Conservation (phyloP, 1,284 basidiomycete species). For the Termitomyces sp. region DNA sequence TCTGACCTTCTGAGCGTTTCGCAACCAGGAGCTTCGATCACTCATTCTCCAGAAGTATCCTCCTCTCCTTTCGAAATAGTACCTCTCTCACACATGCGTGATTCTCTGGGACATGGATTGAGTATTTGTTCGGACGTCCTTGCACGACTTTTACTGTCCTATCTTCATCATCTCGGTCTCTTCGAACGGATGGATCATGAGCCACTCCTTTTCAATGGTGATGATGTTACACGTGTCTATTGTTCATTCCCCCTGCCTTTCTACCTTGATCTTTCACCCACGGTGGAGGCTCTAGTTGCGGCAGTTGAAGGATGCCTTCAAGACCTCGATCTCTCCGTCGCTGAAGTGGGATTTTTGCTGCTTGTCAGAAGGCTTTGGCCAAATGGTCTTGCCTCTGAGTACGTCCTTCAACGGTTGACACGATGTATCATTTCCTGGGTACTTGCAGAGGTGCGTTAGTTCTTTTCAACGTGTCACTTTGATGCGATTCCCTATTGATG, state of each 20-base stretch:
- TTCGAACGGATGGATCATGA: constrained; percentile 42
- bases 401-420: constrained; percentile 52
- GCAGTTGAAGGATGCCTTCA: constrained; percentile 67
- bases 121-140: constrained; percentile 48
- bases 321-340: constrained; percentile 66
- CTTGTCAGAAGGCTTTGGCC: constrained; percentile 68
- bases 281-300: constrained; percentile 67
- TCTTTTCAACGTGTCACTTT: background rate
- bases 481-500: background rate
- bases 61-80: constrained; percentile 54
- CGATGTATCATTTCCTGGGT: constrained; percentile 55
- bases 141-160: constrained; percentile 49
- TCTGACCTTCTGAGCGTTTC: constrained; percentile 44
- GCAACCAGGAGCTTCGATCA: constrained; percentile 19
- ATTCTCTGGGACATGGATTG: constrained; percentile 59
- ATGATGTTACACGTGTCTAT: constrained; percentile 25
- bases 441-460: constrained; percentile 52
- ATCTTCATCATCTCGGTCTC: constrained; percentile 59
- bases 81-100: constrained; percentile 52
- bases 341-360: constrained; percentile 68
- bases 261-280: constrained; percentile 63
- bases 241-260: constrained; percentile 66
- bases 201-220: constrained; percentile 32
- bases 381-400: constrained; percentile 63
- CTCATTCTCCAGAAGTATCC: constrained; percentile 24